Percentiles rank a stretch among this genome's conserved stretches.
Evolutionary conservation across 805 yeast genomes (phyloP).

Genomic region (Allodekkera sacchari): DNA sequence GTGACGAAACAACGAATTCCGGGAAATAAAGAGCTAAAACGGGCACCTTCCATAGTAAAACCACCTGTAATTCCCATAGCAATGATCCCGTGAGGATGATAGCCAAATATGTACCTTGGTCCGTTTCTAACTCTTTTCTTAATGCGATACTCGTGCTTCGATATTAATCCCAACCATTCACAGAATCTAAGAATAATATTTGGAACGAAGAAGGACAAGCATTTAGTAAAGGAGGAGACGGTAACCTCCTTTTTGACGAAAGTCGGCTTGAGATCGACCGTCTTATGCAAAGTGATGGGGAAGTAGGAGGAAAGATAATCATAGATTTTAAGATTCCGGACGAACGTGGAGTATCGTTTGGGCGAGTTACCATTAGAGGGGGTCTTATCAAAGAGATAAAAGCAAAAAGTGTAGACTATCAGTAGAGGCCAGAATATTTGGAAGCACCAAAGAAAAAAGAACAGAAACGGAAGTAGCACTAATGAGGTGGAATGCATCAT

Average conservation of each 20-base stretch:
- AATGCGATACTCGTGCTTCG: not conserved
- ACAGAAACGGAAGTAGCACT: slow-evolving; percentile 44
- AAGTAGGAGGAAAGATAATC: slow-evolving; percentile 66
- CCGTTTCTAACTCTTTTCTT: slow-evolving; percentile 37
- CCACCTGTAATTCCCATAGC: slow-evolving; percentile 86
- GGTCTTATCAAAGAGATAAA: slow-evolving; percentile 51
- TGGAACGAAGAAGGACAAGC: slow-evolving; percentile 3
- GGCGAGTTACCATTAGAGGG: slow-evolving; percentile 68
- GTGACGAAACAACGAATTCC: slow-evolving; percentile 73
- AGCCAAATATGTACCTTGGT: slow-evolving; percentile 78
- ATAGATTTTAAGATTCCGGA: slow-evolving; percentile 57
- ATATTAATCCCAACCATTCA: slow-evolving; percentile 1
- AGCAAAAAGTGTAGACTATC: slow-evolving; percentile 53
- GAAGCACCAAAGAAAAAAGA: slow-evolving; percentile 48
- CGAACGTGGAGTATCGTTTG: slow-evolving; percentile 43
- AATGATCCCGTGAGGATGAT: slow-evolving; percentile 93
- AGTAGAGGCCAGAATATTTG: slow-evolving; percentile 49
- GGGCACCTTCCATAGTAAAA: slow-evolving; percentile 74
- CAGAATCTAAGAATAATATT: not conserved
- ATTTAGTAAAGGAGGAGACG: slow-evolving; percentile 5
- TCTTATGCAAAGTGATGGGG: slow-evolving; percentile 65
- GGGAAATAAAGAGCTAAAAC: slow-evolving; percentile 62
- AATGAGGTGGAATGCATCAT: slow-evolving; percentile 67
- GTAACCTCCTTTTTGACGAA: slow-evolving; percentile 27
- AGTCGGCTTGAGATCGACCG: slow-evolving; percentile 67